phyloP scores from a whole-genome alignment of 805 yeast genomes.

The Priceomyces medius region DNA sequence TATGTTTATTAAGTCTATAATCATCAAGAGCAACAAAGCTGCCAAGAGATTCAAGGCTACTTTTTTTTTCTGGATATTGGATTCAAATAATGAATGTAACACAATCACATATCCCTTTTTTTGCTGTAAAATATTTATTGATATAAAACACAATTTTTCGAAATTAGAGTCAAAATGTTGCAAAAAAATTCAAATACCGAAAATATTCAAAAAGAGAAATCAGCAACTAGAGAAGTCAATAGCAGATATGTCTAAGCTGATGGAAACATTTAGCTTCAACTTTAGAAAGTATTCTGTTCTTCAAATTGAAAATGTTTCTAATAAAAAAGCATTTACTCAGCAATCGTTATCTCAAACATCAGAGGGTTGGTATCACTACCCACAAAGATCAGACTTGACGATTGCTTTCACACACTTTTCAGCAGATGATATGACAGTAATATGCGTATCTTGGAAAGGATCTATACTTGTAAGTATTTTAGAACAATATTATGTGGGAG shows the following conservation, averaged over 20 bases:
- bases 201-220: not conserved
- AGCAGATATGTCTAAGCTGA: slow-evolving; percentile 1
- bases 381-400: slow-evolving; percentile 26
- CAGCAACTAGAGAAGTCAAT: not conserved
- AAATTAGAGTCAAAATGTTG: slow-evolving; percentile 1
- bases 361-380: slow-evolving; percentile 30
- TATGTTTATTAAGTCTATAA: too few relatives aligned
- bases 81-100: too few relatives aligned
- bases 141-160: not conserved
- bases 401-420: slow-evolving; percentile 13
- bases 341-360: not conserved
- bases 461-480: slow-evolving; percentile 17
- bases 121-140: too few relatives aligned
- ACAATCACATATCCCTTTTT: too few relatives aligned
- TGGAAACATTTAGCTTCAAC: slow-evolving; percentile 6
- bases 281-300: slow-evolving; percentile 9
- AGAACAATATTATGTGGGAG: not conserved
- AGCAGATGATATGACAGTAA: slow-evolving; percentile 7
- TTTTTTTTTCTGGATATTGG: too few relatives aligned
- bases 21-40: too few relatives aligned
- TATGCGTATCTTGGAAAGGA: slow-evolving; percentile 19
- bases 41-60: too few relatives aligned
- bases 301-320: not conserved
- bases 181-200: slow-evolving; percentile 4
- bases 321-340: not conserved